A percentile compares a stretch with the other conserved stretches of the same genome.
Evolutionary conservation across 2,329 filamentous ascomycete genomes (phyloP).

Genomic region (Colletotrichum endophyticum): DNA sequence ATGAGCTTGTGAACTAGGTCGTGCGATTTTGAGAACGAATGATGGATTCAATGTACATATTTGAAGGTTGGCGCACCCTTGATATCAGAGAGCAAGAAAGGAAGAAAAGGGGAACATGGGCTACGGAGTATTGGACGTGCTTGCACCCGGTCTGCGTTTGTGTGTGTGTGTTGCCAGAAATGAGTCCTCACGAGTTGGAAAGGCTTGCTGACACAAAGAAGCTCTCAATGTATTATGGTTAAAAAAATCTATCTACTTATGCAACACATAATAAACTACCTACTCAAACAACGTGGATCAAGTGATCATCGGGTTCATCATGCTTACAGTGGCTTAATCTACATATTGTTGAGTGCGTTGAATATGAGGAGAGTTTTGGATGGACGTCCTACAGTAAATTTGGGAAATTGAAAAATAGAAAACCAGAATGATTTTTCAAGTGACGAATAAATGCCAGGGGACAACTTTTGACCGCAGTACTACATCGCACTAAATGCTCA

Average conservation of each 20-base stretch:
- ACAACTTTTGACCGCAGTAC: rapidly evolving
- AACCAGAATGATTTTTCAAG: rapidly evolving
- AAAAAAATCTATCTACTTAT: neutral
- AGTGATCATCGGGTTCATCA: neutral
- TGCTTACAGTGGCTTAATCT: neutral
- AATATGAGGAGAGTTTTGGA: neutral
- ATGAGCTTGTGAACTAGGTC: neutral
- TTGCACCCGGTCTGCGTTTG: neutral
- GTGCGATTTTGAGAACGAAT: neutral
- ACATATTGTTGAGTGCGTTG: neutral
- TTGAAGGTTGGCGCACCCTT: rapidly evolving
- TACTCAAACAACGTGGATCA: neutral
- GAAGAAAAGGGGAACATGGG: neutral
- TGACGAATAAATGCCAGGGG: neutral
- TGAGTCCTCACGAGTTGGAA: neutral
- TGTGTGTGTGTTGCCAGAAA: neutral
- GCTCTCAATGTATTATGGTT: rapidly evolving
- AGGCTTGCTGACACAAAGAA: neutral
- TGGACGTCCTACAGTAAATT: neutral
- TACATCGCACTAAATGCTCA: neutral
- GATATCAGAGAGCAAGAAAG: neutral
- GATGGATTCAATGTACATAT: neutral
- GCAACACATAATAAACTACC: neutral
- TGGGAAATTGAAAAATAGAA: rapidly evolving
- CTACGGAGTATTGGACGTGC: neutral